Evolutionary conservation across 2,329 filamentous ascomycete species (phyloP).

Genomic region (Colletotrichum liriopes): DNA sequence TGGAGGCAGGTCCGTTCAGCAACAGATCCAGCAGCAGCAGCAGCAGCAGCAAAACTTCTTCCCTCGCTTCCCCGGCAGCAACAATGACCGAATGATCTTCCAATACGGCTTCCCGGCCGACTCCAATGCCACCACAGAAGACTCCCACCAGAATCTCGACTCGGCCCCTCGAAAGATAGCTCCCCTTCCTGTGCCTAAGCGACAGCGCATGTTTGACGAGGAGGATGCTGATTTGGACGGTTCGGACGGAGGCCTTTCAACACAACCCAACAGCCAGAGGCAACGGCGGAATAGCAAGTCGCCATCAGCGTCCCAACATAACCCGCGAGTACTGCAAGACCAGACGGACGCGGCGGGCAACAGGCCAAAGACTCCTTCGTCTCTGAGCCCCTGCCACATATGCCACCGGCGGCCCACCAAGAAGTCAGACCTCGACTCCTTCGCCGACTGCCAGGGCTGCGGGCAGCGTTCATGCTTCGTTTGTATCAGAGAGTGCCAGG

Average conservation of each 20-base stretch:
- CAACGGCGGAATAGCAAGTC: conserved; percentile 32
- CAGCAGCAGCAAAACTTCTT: conserved; percentile 23
- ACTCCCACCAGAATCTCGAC: conserved; percentile 24
- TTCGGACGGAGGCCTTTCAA: neutral
- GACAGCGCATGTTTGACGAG: conserved; percentile 38
- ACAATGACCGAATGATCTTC: conserved; percentile 28
- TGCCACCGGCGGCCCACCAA: conserved; percentile 77
- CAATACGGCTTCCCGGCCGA: conserved; percentile 17
- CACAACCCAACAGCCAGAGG: conserved; percentile 10
- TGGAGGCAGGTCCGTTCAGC: conserved; percentile 39
- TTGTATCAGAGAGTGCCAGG: conserved; percentile 76
- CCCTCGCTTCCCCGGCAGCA: conserved; percentile 22
- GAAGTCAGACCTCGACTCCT: conserved; percentile 77
- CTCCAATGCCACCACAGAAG: neutral
- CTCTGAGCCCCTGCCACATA: conserved; percentile 74
- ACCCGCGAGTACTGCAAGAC: conserved; percentile 10
- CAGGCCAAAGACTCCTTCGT: conserved; percentile 42
- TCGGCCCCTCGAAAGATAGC: conserved; percentile 29
- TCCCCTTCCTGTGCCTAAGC: conserved; percentile 32
- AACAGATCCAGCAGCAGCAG: conserved; percentile 37
- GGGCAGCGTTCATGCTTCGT: conserved; percentile 76
- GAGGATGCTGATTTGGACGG: conserved; percentile 3
- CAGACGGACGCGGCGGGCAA: conserved; percentile 26
- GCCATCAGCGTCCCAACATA: conserved; percentile 18
- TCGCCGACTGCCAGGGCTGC: conserved; percentile 76